These are phyloP conservation scores for Gardenia jasminoides DNA, from an alignment of 257 asterid species.

Conservation along the genomic window DNA sequence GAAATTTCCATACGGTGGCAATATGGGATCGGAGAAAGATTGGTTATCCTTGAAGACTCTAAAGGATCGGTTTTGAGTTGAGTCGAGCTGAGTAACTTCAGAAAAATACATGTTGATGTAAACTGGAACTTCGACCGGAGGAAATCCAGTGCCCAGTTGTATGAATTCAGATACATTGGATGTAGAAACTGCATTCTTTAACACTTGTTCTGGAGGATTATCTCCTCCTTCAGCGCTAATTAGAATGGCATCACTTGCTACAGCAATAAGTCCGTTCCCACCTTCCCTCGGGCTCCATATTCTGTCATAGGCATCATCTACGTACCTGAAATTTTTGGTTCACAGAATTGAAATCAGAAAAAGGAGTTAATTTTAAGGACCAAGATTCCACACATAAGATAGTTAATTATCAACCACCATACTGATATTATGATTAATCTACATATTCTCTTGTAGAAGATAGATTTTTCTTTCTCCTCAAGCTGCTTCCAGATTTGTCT, in stretches of 20 bases:
- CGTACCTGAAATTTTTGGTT: slow-evolving; percentile 12
- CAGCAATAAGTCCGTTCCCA: slow-evolving; percentile 21
- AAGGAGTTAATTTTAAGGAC: neutral
- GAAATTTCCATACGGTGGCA: slow-evolving; percentile 41
- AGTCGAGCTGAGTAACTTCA: slow-evolving; percentile 35
- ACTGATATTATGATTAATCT: too few relatives aligned
- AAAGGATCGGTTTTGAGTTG: slow-evolving; percentile 39
- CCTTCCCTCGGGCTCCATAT: slow-evolving; percentile 41
- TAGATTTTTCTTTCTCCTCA: too few relatives aligned
- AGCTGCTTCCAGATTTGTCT: too few relatives aligned
- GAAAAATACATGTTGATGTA: slow-evolving; percentile 55
- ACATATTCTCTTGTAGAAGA: too few relatives aligned
- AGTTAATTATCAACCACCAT: too few relatives aligned
- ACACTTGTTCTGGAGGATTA: slow-evolving; percentile 45
- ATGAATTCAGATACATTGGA: slow-evolving; percentile 13
- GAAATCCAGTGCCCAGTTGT: slow-evolving; percentile 27
- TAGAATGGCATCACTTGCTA: slow-evolving; percentile 18
- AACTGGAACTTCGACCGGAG: slow-evolving; percentile 17
- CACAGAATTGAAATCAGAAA: neutral
- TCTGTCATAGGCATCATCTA: slow-evolving; percentile 49
- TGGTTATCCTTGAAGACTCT: slow-evolving; percentile 17
- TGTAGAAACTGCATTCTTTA: slow-evolving; percentile 43
- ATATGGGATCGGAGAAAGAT: slow-evolving; percentile 23
- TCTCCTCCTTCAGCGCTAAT: slow-evolving; percentile 15
- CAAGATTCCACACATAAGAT: too few relatives aligned